Evolutionary conservation across 202 grass and related monocot genomes (phyloP), one percentile per base, ranked within the genome.

Genomic region (Digitaria exilis): DNA sequence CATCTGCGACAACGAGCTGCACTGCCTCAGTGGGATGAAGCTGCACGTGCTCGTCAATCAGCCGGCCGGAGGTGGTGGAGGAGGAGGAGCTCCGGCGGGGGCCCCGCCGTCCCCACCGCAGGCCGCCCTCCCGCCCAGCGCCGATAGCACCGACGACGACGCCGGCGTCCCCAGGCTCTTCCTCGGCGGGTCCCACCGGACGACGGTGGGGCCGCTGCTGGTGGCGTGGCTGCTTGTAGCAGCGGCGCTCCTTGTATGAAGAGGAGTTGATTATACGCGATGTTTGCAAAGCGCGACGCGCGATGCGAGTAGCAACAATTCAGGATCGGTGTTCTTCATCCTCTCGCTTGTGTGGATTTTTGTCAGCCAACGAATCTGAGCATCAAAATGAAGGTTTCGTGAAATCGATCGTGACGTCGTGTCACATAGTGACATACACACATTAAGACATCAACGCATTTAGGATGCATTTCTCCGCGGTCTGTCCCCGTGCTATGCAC

Each of bases 11-110:
- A 52, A 74, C 51, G 25, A 84, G 55, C 78, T 89, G 55, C 88
- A 97, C 84, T 94, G 92, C 81, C 74, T 94, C 44, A 78, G 89
- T n/a, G 92, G 92, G 72, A 88, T 94, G 92, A 88, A 77, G 69
- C 69, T 94, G 62, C 87, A 88, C n/a, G 84, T 94, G 56, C 82
- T 65, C 60, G 81, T 93, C 61, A 67, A 9, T 51, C 42, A 51
- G 62, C 34, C 60, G 39, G 21, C 72, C 44, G 59, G 22, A 5
- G 55, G 54, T 17, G 46, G 50, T 1, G 50, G 18, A 21, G 50
- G 50, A 22, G 21, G 2, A 32, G 87, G 54, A 19, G 76, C 78
- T 28, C 73, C 88, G 10, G 79, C 44, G 7, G 80, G 12, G 48
- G 42, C 0, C 16, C 2, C 30, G 50, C 30, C 14, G 49, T 6